phyloP scores from a whole-genome alignment of 331 rosid species.

The Rhamnella rubrinervis region DNA sequence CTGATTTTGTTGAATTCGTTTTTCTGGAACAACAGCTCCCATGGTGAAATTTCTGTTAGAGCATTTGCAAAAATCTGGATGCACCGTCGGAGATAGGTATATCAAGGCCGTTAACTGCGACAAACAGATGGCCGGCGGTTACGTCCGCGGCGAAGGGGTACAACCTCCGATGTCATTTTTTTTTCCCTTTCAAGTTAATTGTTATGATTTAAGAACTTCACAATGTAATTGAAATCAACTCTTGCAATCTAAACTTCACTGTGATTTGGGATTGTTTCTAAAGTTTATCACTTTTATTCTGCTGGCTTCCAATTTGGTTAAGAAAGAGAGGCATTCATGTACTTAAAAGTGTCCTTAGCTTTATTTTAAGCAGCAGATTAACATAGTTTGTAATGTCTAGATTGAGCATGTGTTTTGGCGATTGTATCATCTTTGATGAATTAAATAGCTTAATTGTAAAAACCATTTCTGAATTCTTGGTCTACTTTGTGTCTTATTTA shows the following conservation, averaged over 20 bases:
- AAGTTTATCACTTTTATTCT: no score
- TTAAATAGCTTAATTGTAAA: no score
- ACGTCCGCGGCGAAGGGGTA: slow-evolving; percentile 69
- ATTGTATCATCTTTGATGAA: not conserved
- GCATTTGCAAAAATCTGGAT: slow-evolving; percentile 70
- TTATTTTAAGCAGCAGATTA: not conserved
- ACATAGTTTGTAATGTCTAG: not conserved
- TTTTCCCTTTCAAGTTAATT: not conserved
- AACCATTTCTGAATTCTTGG: not conserved
- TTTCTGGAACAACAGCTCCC: slow-evolving; percentile 45
- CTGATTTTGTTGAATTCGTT: not conserved
- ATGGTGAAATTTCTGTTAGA: slow-evolving; percentile 62
- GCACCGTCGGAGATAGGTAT: slow-evolving; percentile 50
- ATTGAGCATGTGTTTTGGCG: not conserved
- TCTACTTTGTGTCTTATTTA: not conserved
- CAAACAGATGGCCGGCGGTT: slow-evolving; percentile 49
- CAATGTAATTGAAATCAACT: not conserved
- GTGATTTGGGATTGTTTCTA: no score
- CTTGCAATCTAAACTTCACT: no score
- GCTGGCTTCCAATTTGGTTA: no score
- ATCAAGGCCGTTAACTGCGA: slow-evolving; percentile 57
- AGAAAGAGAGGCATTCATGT: not conserved
- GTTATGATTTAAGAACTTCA: not conserved
- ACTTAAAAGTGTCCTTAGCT: not conserved
- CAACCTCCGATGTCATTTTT: not conserved